Evolutionary conservation across 345 rosid genomes (phyloP), one percentile per base, ranked within the genome.

Genomic region (Eucalyptus rudis): DNA sequence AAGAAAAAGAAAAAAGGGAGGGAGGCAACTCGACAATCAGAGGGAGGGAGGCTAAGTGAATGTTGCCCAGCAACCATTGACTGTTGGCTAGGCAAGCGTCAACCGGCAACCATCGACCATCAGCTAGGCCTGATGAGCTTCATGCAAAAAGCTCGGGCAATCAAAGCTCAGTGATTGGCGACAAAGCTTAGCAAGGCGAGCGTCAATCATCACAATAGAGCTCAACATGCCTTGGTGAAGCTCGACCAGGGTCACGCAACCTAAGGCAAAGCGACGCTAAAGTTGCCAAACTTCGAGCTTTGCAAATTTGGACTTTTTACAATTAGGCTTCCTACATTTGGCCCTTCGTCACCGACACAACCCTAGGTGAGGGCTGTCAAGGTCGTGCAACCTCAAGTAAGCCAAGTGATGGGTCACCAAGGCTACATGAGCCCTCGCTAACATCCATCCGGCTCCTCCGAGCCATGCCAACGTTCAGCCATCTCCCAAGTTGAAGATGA

Each of bases 401-500:
- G 68, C 68, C 0, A 29, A 2, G 31, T 3, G 15, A 12, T 62
- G 68, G 33, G 17, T 62, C 0, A 2, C 1, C 2, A 0, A 62
- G 68, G 17, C 1, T 29, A 17, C 8, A 29, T 7, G 31, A 62
- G 16, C 33, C 68, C 68, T 62, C 1, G 0, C 31, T 27, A 3
- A 29, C 68, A 62, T 29, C 1, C 2, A 29, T 62, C 68, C 2
- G 0, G 31, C 33, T 29, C 33, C 62, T 24, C 6, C 13, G 0
- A 56, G 62, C 62, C 29, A 22, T 56, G 62, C 62, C 29, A 25
- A 56, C 6, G 13, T 24, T 56, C 62, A 56, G 12, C 13, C 13
- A 56, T 56, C 62, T 56, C 62, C 62, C 13, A 4, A 56, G 68
- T 29, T 27, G 68, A 62, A 29, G 33, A 1, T 29, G 68, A 62